These are phyloP conservation scores for Colletotrichum brevisporum DNA, from an alignment of 2,329 filamentous ascomycete species.

Conservation along the genomic window DNA sequence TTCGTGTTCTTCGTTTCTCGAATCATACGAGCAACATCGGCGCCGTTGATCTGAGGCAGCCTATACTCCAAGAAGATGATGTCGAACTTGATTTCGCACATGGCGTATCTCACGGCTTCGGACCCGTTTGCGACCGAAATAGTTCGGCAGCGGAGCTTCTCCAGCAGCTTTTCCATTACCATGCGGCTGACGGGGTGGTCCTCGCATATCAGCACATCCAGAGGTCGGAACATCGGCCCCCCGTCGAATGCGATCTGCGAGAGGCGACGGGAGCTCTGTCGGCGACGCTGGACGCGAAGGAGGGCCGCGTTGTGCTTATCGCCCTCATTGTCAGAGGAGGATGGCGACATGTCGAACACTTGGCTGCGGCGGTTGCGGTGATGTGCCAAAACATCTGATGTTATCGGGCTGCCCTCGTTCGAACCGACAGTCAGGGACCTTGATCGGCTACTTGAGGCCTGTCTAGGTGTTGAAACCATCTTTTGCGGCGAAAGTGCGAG, in stretches of 20 bases:
- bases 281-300: constrained; percentile 89
- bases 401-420: constrained; percentile 88
- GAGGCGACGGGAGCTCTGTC: constrained; percentile 95
- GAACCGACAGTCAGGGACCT: constrained; percentile 95
- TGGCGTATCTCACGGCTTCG: constrained; percentile 92
- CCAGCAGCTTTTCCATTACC: constrained; percentile 98
- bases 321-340: constrained; percentile 97
- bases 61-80: constrained; percentile 99
- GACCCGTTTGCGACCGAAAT: constrained; percentile 92
- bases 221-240: constrained; percentile 86
- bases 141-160: constrained; percentile 94
- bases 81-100: constrained; percentile 98
- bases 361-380: constrained; percentile 95
- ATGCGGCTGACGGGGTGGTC: constrained; percentile 96
- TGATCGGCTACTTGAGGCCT: constrained; percentile 77
- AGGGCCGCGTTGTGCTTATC: constrained; percentile 86
- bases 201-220: constrained; percentile 97
- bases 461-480: constrained; percentile 70
- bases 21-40: constrained; percentile 97
- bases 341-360: constrained; percentile 95
- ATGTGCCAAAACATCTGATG: constrained; percentile 76
- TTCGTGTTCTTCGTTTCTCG: constrained; percentile 97
- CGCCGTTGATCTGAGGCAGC: constrained; percentile 92
- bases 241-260: constrained; percentile 91
- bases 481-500: constrained; percentile 76